Evolutionary conservation across 2,329 filamentous ascomycete species (phyloP), one percentile per base, ranked within the genome.

Genomic region (Mycosphaerelloides madeirae): DNA sequence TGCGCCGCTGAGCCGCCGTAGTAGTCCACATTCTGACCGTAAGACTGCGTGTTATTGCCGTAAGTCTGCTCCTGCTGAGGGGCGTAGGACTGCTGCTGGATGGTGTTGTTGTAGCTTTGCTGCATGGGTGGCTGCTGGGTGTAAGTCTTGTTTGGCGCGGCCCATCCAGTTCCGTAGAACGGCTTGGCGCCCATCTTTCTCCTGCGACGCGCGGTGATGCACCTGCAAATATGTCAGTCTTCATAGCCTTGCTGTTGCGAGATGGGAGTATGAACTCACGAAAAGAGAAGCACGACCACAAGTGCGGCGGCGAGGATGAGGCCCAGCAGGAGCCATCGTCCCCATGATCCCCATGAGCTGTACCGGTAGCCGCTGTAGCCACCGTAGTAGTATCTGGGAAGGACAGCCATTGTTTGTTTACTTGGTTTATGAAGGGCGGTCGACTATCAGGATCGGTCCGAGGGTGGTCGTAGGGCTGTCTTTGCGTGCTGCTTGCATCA

Each of bases 311-410:
- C 31, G 28, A 53, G 11, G 13, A 53, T 43, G 3, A 44, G 36
- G 29, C 38, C 50, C 4, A 53, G 40, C 20, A 53, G 29, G 1
- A 53, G 44, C 50, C 50, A 53, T 44, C 50, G 18, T 22, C 50
- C 50, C 50, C 48, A 53, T 12, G 36, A 19, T 13, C 20, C 33
- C 50, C 50, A 52, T 19, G 15, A 33, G 6, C 20, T 32, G 16
- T 37, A 33, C 13, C 39, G 43, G 18, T 28, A 28, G 6, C 12
- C 18, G n/a, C 49, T 45, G 25, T 36, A 46, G 4, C 19, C 13
- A 15, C 31, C 40, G 20, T 47, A 47, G 25, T 41, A 49, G 5
- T 25, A 9, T 25, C 22, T 25, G 5, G 22, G 22, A 25, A 25
- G 22, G 22, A 25, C 22, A 25, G 9, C 22, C 22, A 25, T 25